phyloP scores from a whole-genome alignment of 768 basidiomycete genomes.

The Calocera cornea region DNA sequence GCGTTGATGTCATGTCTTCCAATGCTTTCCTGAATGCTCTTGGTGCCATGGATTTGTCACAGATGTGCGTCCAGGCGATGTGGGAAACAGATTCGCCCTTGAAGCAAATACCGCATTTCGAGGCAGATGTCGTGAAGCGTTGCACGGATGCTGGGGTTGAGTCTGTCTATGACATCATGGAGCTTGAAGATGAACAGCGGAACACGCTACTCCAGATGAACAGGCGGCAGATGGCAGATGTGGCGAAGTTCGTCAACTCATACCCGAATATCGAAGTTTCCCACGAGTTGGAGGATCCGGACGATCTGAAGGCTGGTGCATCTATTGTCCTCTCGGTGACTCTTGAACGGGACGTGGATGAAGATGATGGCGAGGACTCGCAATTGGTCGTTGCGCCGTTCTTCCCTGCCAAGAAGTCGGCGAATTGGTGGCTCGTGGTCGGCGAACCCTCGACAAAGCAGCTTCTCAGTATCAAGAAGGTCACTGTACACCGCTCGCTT shows the following conservation, averaged over 20 bases:
- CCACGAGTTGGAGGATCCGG: constrained; percentile 66
- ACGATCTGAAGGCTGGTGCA: constrained; percentile 70
- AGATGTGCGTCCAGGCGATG: constrained; percentile 96
- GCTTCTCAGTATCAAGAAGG: constrained; percentile 74
- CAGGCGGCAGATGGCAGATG: constrained; percentile 75
- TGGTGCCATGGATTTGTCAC: constrained; percentile 93
- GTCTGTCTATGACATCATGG: constrained; percentile 95
- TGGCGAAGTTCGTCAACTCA: constrained; percentile 90
- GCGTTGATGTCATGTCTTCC: constrained; percentile 95
- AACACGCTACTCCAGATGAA: constrained; percentile 74
- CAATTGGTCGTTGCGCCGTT: constrained; percentile 85
- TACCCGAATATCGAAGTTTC: constrained; percentile 93
- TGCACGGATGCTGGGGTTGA: constrained; percentile 73
- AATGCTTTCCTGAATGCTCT: constrained; percentile 91
- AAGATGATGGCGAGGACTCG: constrained; percentile 40
- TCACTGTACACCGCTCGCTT: constrained; percentile 64
- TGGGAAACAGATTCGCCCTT: constrained; percentile 96
- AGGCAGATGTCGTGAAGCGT: constrained; percentile 70
- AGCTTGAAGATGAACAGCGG: constrained; percentile 88
- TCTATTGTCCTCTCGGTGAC: constrained; percentile 71
- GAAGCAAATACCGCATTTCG: constrained; percentile 94
- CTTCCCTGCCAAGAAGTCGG: constrained; percentile 80
- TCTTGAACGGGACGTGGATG: constrained; percentile 67
- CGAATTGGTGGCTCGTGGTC: constrained; percentile 95
- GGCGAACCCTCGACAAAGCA: constrained; percentile 72